Conservation (phyloP, 2,329 filamentous ascomycete genomes). For the Epichloe coenophiala region DNA sequence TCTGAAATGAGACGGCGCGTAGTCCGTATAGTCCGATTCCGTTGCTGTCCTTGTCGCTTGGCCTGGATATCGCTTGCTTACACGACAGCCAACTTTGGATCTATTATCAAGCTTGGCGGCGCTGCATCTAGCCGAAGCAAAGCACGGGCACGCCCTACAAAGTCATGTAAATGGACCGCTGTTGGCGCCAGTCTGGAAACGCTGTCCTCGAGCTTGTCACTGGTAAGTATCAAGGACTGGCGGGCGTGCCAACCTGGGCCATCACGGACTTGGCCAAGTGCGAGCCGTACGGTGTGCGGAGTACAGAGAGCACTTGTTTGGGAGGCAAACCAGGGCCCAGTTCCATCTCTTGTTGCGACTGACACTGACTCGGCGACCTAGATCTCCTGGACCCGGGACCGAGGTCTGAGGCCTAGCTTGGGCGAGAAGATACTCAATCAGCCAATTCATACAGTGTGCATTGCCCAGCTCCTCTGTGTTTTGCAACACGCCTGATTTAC, state of each 20-base stretch:
- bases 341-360: neutral
- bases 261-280: too few species aligned
- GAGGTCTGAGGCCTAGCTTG: neutral
- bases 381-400: neutral
- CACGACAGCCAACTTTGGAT: neutral
- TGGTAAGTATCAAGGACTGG: too few species aligned
- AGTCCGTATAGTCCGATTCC: neutral
- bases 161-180: neutral
- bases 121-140: constrained; percentile 2
- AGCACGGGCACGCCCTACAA: neutral
- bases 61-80: neutral
- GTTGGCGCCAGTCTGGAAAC: neutral
- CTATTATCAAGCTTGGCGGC: neutral
- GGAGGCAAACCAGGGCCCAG: neutral
- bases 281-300: too few species aligned
- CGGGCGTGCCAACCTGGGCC: too few species aligned
- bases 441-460: neutral
- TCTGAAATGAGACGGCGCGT: neutral
- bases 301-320: too few species aligned
- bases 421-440: neutral
- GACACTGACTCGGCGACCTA: neutral
- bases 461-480: neutral
- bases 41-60: neutral
- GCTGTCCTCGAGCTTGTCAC: neutral
- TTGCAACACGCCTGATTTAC: neutral